These are phyloP conservation scores for Aspergillus sp. DNA, from an alignment of 2,329 filamentous ascomycete species.

Conservation along the genomic window DNA sequence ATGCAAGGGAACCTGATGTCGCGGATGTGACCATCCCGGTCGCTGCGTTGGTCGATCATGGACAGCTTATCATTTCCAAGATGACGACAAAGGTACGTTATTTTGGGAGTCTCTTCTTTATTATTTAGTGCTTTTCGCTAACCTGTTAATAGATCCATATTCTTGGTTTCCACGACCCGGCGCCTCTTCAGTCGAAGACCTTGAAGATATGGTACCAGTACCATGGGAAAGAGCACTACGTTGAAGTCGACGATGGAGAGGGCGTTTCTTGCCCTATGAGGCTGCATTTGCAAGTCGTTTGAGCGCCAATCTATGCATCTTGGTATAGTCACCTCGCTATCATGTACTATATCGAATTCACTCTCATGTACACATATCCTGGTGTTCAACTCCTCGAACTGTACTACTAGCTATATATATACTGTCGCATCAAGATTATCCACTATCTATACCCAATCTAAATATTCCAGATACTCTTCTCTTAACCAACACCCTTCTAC, in stretches of 20 bases:
- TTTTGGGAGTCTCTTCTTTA: background rate
- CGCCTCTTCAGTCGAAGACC: conserved; percentile 45
- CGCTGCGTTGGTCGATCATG: conserved; percentile 49
- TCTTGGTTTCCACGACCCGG: conserved; percentile 50
- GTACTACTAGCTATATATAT: background rate
- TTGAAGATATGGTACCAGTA: conserved; percentile 50
- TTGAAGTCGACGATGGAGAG: conserved; percentile 44
- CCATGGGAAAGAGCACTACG: conserved; percentile 42
- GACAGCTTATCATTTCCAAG: conserved; percentile 45
- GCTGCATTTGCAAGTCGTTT: conserved; percentile 34
- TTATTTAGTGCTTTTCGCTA: conserved; percentile 18
- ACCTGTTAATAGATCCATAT: conserved; percentile 43
- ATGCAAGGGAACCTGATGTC: conserved; percentile 30
- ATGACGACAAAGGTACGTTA: conserved; percentile 41
- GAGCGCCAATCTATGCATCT: background rate
- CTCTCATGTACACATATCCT: background rate
- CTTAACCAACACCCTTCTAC: too few relatives aligned
- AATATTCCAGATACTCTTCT: background rate
- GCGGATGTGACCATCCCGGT: conserved; percentile 50
- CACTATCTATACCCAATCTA: background rate
- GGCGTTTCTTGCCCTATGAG: conserved; percentile 46
- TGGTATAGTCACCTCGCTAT: background rate
- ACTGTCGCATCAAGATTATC: background rate
- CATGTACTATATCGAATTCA: conserved; percentile 1
- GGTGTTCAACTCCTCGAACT: background rate